These are phyloP conservation scores for Beta macrorhiza DNA, from an alignment of 179 eudicot species.

Conservation along the genomic window DNA sequence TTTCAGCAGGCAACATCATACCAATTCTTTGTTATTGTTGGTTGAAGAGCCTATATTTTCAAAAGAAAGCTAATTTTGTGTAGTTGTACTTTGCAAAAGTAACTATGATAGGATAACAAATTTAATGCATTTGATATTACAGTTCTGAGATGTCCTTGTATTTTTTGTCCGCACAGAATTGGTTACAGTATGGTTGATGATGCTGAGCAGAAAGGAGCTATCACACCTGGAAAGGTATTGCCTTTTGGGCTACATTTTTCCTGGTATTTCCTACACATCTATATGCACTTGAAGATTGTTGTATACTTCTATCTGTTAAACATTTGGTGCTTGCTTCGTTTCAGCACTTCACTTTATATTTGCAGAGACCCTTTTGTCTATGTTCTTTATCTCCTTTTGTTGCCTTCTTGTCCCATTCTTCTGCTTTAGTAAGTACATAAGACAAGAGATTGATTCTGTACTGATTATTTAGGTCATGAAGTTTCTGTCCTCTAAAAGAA, in stretches of 20 bases:
- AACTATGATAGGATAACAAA: not conserved
- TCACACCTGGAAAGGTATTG: constrained; percentile 91
- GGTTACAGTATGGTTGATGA: constrained; percentile 91
- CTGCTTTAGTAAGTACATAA: not conserved
- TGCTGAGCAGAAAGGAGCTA: constrained; percentile 83
- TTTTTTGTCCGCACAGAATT: constrained; percentile 57
- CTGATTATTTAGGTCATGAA: not conserved
- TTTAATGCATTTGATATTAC: constrained; percentile 1
- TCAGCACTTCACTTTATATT: no score
- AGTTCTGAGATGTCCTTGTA: constrained; percentile 16
- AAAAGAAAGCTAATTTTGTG: not conserved
- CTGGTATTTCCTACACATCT: not conserved
- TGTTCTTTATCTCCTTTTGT: not conserved
- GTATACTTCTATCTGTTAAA: not conserved
- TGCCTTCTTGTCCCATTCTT: not conserved
- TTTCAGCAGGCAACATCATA: not conserved
- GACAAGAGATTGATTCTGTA: not conserved
- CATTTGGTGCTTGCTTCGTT: not conserved
- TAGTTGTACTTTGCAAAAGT: not conserved
- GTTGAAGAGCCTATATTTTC: constrained; percentile 7
- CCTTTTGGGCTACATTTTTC: constrained; percentile 6
- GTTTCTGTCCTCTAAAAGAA: not conserved
- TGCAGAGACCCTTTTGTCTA: not conserved
- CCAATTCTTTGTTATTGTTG: not conserved
- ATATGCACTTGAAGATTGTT: constrained; percentile 3